These are phyloP conservation scores for Penicillium crustosum DNA, from an alignment of 2,329 filamentous ascomycete species.

Conservation along the genomic window DNA sequence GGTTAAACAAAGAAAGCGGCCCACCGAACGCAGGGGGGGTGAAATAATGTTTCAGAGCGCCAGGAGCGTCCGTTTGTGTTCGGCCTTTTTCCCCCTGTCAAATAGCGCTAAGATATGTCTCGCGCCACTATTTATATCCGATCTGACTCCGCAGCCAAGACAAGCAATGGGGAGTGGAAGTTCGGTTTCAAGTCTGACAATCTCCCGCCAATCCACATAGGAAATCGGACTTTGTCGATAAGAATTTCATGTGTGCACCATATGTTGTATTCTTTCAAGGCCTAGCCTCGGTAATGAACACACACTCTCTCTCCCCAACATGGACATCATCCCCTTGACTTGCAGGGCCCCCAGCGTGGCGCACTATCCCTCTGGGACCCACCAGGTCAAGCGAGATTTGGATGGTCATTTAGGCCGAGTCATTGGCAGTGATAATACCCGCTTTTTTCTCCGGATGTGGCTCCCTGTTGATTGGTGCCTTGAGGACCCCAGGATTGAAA, in stretches of 20 bases:
- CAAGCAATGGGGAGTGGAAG: slow-evolving; percentile 4
- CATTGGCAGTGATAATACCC: slow-evolving; percentile 20
- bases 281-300: background rate
- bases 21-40: slow-evolving; percentile 22
- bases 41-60: slow-evolving; percentile 16
- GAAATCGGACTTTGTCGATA: background rate
- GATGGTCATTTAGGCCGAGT: slow-evolving; percentile 15
- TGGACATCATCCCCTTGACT: slow-evolving; percentile 18
- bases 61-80: slow-evolving; percentile 8
- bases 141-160: slow-evolving; percentile 19
- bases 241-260: background rate
- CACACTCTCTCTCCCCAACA: background rate
- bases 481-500: slow-evolving; percentile 23
- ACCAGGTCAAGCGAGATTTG: slow-evolving; percentile 28
- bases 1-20: slow-evolving; percentile 7
- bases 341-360: slow-evolving; percentile 22
- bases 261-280: background rate
- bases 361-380: slow-evolving; percentile 19
- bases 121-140: slow-evolving; percentile 26
- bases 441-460: slow-evolving; percentile 28
- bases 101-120: slow-evolving; percentile 17
- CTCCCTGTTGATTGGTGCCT: slow-evolving; percentile 20
- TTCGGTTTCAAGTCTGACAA: slow-evolving; percentile 6
- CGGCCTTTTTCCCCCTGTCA: slow-evolving; percentile 7
- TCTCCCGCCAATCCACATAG: slow-evolving; percentile 12